Percentiles rank a stretch among this genome's conserved stretches.
These are phyloP conservation scores for Paracorniculantispora psalliotae DNA, from an alignment of 2,329 filamentous ascomycete species.

Conservation along the genomic window DNA sequence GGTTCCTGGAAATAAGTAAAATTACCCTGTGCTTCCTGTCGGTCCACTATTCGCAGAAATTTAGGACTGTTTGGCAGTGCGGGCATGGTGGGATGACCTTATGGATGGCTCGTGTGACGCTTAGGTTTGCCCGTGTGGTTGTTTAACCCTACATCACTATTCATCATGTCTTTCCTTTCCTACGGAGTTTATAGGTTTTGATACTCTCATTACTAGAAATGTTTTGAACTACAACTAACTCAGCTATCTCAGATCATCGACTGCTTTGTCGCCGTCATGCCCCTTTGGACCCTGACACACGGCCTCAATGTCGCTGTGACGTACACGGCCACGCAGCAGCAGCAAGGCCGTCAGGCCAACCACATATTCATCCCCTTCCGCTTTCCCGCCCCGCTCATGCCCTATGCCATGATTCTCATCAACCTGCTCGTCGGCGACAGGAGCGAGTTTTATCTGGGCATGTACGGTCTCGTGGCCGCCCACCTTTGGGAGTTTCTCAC, in stretches of 20 bases:
- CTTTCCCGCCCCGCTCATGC: constrained; percentile 76
- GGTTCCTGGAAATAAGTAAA: constrained; percentile 82
- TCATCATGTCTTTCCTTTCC: not conserved
- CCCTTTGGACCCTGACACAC: constrained; percentile 42
- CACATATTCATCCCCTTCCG: constrained; percentile 68
- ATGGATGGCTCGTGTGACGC: constrained; percentile 59
- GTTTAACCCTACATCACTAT: constrained; percentile 53
- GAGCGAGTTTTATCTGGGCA: constrained; percentile 53
- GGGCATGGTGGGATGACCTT: constrained; percentile 75
- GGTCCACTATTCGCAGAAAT: constrained; percentile 62
- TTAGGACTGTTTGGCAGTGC: constrained; percentile 57
- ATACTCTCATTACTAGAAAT: not conserved
- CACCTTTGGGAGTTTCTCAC: constrained; percentile 89
- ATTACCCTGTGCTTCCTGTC: constrained; percentile 60
- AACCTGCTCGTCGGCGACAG: constrained; percentile 60
- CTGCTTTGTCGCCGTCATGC: constrained; percentile 24
- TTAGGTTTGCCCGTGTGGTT: constrained; percentile 55
- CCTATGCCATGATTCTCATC: constrained; percentile 71
- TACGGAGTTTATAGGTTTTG: constrained; percentile 16
- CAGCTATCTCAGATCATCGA: constrained; percentile 21
- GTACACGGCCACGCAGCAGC: constrained; percentile 84
- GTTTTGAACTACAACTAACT: constrained; percentile 8
- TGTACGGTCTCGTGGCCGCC: constrained; percentile 76
- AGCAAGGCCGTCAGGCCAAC: constrained; percentile 67
- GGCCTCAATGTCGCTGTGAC: constrained; percentile 72